These are phyloP conservation scores for Pythium diclinum DNA, from an alignment of 352 stramenopile genomes.

Conservation along the genomic window DNA sequence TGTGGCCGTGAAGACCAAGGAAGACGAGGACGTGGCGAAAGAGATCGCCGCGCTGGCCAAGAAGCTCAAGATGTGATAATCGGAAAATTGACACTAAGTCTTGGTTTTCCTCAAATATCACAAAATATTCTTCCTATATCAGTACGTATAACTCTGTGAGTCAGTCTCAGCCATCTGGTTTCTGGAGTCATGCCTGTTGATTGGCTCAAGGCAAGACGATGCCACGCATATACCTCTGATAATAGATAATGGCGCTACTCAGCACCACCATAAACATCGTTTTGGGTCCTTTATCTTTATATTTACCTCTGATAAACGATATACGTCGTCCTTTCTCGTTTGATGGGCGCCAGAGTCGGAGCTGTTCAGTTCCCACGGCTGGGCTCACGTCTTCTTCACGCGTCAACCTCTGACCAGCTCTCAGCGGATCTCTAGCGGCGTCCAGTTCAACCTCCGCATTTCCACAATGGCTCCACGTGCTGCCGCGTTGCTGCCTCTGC, in stretches of 20 bases:
- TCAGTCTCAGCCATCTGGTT: constrained; percentile 12
- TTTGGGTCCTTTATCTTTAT: no score
- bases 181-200: background rate
- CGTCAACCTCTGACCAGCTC: background rate
- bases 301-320: background rate
- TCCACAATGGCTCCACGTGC: constrained; percentile 29
- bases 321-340: background rate
- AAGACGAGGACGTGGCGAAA: constrained; percentile 52
- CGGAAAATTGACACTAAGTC: background rate
- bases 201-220: constrained; percentile 9
- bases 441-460: background rate
- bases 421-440: background rate
- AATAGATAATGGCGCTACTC: background rate
- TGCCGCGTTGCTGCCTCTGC: constrained; percentile 32
- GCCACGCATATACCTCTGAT: constrained; percentile 4
- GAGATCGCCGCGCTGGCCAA: constrained; percentile 43
- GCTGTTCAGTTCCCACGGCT: background rate
- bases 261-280: background rate
- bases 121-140: constrained; percentile 9
- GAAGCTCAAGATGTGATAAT: constrained; percentile 31
- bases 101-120: background rate
- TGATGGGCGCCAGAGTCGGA: background rate
- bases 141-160: constrained; percentile 9
- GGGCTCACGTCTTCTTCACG: background rate
- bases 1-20: constrained; percentile 55